These are phyloP conservation scores for Fusarium sacchari DNA, from an alignment of 2,329 filamentous ascomycete genomes.

Conservation along the genomic window DNA sequence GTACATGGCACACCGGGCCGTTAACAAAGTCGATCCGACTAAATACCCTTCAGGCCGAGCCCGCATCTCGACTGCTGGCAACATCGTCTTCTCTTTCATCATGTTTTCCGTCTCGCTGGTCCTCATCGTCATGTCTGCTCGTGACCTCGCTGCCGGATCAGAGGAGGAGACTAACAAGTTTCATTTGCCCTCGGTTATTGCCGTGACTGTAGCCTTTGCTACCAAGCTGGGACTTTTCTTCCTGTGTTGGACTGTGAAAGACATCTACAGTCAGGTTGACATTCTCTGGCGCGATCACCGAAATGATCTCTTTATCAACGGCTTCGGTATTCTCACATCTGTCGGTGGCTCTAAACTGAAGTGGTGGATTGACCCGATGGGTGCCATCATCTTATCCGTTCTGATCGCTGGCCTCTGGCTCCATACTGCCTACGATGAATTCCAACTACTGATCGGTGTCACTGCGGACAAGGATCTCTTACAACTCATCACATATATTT, in stretches of 20 bases:
- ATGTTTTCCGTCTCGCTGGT: constrained; percentile 94
- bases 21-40: constrained; percentile 84
- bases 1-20: constrained; percentile 86
- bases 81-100: constrained; percentile 94
- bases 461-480: constrained; percentile 85
- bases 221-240: constrained; percentile 87
- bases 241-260: constrained; percentile 90
- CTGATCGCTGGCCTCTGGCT: constrained; percentile 86
- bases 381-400: constrained; percentile 83
- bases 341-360: constrained; percentile 86
- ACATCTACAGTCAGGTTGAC: constrained; percentile 89
- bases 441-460: constrained; percentile 89
- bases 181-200: constrained; percentile 84
- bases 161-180: constrained; percentile 69
- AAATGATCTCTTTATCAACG: constrained; percentile 97
- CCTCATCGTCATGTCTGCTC: constrained; percentile 86
- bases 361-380: constrained; percentile 97
- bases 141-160: constrained; percentile 68
- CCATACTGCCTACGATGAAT: constrained; percentile 86
- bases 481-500: constrained; percentile 90
- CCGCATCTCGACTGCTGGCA: constrained; percentile 92
- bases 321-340: constrained; percentile 88
- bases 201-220: constrained; percentile 82
- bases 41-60: constrained; percentile 94
- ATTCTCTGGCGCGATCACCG: constrained; percentile 98